Base-by-base conservation (phyloP, 352 stramenopile genomes). In the Blastocystis sp. region DNA sequence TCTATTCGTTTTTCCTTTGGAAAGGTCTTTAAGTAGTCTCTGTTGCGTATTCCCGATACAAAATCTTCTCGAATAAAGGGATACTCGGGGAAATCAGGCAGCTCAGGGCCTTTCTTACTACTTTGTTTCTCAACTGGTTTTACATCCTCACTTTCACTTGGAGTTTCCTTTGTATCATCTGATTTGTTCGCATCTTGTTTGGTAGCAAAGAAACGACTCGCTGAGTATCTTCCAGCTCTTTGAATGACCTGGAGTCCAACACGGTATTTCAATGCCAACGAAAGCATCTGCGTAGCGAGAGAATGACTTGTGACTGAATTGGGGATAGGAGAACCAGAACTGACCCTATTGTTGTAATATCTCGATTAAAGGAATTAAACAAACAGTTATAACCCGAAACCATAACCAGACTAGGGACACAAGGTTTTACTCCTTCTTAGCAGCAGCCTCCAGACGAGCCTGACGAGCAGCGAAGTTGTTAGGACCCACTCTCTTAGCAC, bases 401-500 rank as follows among this genome's bases (percentile, higher is more conserved):
- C 6, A 62, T 62, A 62, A 33, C 56, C 56, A 62, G 56, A 62
- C 56, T 13, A 33, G 19, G 56, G 19, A 3, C 15, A n/a, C 56
- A 62, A 17, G 68, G 90, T 35, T 91, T 94, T 94, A 95, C 93
- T 95, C 94, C 92, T 94, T 95, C 95, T 98, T 98, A 40, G 69
- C 87, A 59, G 87, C 88, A 70, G 87, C 90, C 42, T 87, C 89
- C 44, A 82, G 76, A 56, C 90, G 88, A 70, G 68, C 57, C 44
- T 90, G 79, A 62, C 90, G 89, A 54, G 96, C 94, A 90, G 96
- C 95, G 94, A 98, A 98, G 90, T 95, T 98, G 95, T 99, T 99
- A 87, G 97, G 97, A 91, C 97, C 96, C 87, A 99, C 91, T 91
- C 93, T 94, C 95, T 98, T 99, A 91, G 95, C 96, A 91, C 96